These are phyloP conservation scores for Ganoderma meredithae DNA, from an alignment of 1,284 basidiomycete genomes.

Conservation along the genomic window DNA sequence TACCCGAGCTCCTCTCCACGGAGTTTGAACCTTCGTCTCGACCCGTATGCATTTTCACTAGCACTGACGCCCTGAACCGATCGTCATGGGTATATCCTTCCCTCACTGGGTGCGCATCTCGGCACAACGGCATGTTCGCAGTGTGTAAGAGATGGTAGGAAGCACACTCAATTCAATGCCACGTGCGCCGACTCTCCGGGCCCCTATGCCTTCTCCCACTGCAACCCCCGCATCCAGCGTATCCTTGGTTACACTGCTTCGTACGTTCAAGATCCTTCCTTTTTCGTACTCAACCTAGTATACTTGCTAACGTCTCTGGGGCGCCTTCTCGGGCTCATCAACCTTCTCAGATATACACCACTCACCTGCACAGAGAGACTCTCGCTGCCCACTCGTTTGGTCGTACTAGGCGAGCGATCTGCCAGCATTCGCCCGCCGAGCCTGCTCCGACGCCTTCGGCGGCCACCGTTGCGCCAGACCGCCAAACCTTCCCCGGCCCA, in stretches of 20 bases:
- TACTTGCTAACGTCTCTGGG: background rate
- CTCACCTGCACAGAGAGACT: background rate
- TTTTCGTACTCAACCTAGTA: background rate
- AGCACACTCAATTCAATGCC: background rate
- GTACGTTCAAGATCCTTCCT: conserved; percentile 7
- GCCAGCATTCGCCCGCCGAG: background rate
- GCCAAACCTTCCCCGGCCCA: background rate
- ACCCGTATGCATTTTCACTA: background rate
- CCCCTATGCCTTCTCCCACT: background rate
- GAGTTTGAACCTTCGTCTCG: background rate
- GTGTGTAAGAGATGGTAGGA: background rate
- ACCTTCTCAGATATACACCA: background rate
- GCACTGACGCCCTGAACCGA: background rate
- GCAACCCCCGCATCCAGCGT: conserved; percentile 8
- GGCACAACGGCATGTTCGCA: background rate
- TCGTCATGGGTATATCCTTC: background rate
- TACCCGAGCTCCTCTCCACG: background rate
- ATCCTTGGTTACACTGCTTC: conserved; percentile 2
- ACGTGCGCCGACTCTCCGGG: background rate
- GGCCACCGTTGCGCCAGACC: conserved; percentile 1
- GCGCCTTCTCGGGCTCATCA: background rate
- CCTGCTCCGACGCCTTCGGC: background rate
- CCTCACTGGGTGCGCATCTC: background rate
- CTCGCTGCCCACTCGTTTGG: background rate
- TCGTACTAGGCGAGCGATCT: background rate